A percentile compares a stretch with the other conserved stretches of the same genome.
Evolutionary conservation across 2,329 filamentous ascomycete species (phyloP).

Genomic region (Ampelomyces quisqualis): DNA sequence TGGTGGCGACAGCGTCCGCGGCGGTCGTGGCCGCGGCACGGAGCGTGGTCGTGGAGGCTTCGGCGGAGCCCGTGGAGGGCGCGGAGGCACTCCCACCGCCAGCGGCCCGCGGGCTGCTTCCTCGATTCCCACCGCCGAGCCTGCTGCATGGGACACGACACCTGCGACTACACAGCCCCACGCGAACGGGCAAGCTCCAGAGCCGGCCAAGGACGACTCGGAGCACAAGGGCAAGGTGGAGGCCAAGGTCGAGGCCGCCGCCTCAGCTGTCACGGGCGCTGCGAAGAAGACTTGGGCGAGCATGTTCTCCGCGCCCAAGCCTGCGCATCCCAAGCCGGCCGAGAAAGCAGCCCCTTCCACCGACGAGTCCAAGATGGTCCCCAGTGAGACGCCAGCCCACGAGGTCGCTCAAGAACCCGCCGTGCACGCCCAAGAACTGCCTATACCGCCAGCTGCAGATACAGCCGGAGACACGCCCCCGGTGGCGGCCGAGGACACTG

Average conservation of each 20-base stretch:
- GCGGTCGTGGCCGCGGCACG: conserved; percentile 61
- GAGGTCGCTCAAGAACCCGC: conserved; percentile 43
- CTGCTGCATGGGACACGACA: conserved; percentile 60
- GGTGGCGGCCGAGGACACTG: conserved; percentile 27
- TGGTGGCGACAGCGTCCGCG: conserved; percentile 42
- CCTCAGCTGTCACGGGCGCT: conserved; percentile 33
- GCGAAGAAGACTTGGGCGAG: conserved; percentile 57
- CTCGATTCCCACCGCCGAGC: conserved; percentile 72
- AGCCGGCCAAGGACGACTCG: conserved; percentile 13
- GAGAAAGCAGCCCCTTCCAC: conserved; percentile 41
- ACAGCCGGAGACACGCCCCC: conserved; percentile 40
- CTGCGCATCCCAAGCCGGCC: conserved; percentile 46
- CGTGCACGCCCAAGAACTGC: conserved; percentile 46
- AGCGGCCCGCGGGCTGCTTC: conserved; percentile 58
- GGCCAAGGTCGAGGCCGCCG: conserved; percentile 18
- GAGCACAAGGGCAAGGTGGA: conserved; percentile 18
- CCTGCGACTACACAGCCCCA: conserved; percentile 29
- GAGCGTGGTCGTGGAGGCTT: conserved; percentile 56
- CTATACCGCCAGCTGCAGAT: conserved; percentile 40
- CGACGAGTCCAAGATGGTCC: conserved; percentile 36
- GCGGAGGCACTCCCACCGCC: conserved; percentile 64
- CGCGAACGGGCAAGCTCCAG: conserved; percentile 23
- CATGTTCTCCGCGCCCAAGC: conserved; percentile 55
- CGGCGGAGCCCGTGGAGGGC: conserved; percentile 52
- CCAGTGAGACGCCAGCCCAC: conserved; percentile 42